Evolutionary conservation across 768 basidiomycete genomes (phyloP).

Genomic region (Tricholoma terreum): DNA sequence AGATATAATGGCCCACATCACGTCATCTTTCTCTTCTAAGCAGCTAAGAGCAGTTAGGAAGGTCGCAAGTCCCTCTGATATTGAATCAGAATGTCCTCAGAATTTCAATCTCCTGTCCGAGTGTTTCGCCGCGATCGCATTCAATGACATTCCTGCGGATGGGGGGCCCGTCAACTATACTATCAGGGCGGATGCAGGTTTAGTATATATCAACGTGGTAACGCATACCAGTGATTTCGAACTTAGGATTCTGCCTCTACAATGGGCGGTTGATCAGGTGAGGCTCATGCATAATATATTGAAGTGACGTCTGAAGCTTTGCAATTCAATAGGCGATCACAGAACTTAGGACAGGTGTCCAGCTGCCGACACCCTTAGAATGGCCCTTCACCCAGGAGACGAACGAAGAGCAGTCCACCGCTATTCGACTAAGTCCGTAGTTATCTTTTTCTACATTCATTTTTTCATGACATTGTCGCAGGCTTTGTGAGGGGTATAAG

Average conservation of each 20-base stretch:
- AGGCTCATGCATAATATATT: slow-evolving; percentile 12
- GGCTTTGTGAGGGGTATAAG: slow-evolving; percentile 64
- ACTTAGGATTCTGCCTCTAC: slow-evolving; percentile 62
- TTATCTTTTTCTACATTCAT: background rate
- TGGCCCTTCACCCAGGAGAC: slow-evolving; percentile 73
- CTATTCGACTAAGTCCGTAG: slow-evolving; percentile 54
- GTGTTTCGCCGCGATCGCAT: slow-evolving; percentile 67
- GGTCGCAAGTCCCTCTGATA: slow-evolving; percentile 43
- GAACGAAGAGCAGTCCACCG: slow-evolving; percentile 56
- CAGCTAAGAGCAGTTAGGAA: slow-evolving; percentile 51
- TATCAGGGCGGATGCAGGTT: slow-evolving; percentile 62
- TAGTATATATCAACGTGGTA: slow-evolving; percentile 61
- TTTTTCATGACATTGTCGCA: slow-evolving; percentile 21
- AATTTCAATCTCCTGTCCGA: slow-evolving; percentile 70
- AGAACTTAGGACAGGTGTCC: slow-evolving; percentile 56
- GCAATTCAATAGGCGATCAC: slow-evolving; percentile 57
- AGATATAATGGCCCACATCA: slow-evolving; percentile 61
- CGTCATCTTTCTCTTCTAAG: slow-evolving; percentile 42
- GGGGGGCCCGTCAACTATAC: slow-evolving; percentile 59
- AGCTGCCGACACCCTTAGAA: slow-evolving; percentile 56
- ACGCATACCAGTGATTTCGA: slow-evolving; percentile 70
- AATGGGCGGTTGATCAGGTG: slow-evolving; percentile 75
- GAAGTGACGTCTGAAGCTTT: slow-evolving; percentile 2
- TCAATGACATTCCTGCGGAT: slow-evolving; percentile 51
- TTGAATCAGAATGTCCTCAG: slow-evolving; percentile 60